phyloP scores from a whole-genome alignment of 192 early-diverging fungal genomes.

The Coemansia sp. region DNA sequence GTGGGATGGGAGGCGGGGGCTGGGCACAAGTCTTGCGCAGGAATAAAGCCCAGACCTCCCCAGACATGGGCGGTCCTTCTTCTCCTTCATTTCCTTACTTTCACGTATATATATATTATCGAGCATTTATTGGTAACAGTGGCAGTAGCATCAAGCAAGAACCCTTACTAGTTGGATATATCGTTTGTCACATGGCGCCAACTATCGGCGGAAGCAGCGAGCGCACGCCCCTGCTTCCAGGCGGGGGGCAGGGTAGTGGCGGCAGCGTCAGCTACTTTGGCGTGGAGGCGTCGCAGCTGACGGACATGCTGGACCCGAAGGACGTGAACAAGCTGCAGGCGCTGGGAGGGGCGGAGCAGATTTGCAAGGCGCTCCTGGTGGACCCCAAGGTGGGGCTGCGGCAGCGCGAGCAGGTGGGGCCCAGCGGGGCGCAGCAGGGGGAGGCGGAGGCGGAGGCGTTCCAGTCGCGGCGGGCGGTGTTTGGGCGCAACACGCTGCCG shows the following conservation, averaged over 20 bases:
- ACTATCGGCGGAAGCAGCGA: conserved; percentile 34
- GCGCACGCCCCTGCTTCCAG: conserved; percentile 46
- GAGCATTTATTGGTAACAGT: too few species aligned
- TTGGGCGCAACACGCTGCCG: conserved; percentile 55
- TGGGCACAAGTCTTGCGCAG: too few species aligned
- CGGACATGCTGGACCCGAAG: conserved; percentile 63
- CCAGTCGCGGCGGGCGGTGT: conserved; percentile 48
- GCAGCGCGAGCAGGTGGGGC: conserved; percentile 48
- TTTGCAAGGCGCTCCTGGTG: conserved; percentile 59
- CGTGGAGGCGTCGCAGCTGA: conserved; percentile 52
- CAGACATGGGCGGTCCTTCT: too few species aligned
- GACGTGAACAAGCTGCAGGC: conserved; percentile 54
- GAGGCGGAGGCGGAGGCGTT: conserved; percentile 52
- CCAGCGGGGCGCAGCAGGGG: conserved; percentile 18
- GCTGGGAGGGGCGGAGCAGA: conserved; percentile 56
- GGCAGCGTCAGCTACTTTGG: conserved; percentile 31
- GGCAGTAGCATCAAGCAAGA: background rate
- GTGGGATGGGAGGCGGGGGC: too few species aligned
- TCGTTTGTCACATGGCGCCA: conserved; percentile 26
- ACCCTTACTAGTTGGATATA: too few species aligned
- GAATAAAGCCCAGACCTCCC: too few species aligned
- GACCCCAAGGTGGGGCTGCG: conserved; percentile 58
- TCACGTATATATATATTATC: too few species aligned
- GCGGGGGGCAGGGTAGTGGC: conserved; percentile 7
- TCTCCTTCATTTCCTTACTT: too few species aligned